Conservation (phyloP, 1,284 basidiomycete species). For the Vanrija sp. region DNA sequence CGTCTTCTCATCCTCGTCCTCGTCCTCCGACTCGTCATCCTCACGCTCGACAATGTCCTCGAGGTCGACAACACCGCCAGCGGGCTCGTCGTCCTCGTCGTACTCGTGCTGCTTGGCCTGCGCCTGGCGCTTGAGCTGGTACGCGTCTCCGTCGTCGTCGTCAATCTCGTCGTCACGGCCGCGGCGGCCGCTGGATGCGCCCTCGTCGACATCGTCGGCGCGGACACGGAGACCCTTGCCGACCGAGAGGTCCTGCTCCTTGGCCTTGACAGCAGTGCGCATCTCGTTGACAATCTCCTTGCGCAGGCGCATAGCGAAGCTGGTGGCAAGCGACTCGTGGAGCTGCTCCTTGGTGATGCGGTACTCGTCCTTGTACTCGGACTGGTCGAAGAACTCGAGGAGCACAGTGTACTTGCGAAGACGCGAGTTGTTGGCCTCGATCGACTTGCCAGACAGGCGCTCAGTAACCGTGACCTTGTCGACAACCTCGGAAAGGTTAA, state of each 20-base stretch:
- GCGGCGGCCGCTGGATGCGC: constrained; percentile 20
- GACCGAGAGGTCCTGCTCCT: constrained; percentile 76
- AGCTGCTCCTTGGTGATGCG: constrained; percentile 72
- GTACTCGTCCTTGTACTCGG: constrained; percentile 84
- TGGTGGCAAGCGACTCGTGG: constrained; percentile 65
- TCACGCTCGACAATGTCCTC: constrained; percentile 63
- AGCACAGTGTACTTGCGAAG: constrained; percentile 78
- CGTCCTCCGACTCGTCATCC: constrained; percentile 39
- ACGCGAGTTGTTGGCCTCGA: constrained; percentile 55
- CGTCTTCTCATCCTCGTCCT: constrained; percentile 43
- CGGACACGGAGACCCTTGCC: constrained; percentile 67
- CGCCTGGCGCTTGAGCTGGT: constrained; percentile 59
- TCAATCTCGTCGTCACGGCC: constrained; percentile 58
- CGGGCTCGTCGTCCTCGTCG: constrained; percentile 58
- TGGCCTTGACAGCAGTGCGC: constrained; percentile 76
- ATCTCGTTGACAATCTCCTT: constrained; percentile 84
- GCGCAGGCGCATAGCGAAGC: constrained; percentile 78
- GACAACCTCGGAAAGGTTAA: constrained; percentile 85
- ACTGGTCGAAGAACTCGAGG: constrained; percentile 79
- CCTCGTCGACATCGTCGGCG: constrained; percentile 49
- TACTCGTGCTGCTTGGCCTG: constrained; percentile 70
- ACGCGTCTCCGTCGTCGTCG: constrained; percentile 71
- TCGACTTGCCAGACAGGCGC: constrained; percentile 62
- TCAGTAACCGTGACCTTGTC: constrained; percentile 83
- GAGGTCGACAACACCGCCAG: constrained; percentile 56